Evolutionary conservation across 129 eudicot genomes (phyloP).

Genomic region (Smallanthus sonchifolius): DNA sequence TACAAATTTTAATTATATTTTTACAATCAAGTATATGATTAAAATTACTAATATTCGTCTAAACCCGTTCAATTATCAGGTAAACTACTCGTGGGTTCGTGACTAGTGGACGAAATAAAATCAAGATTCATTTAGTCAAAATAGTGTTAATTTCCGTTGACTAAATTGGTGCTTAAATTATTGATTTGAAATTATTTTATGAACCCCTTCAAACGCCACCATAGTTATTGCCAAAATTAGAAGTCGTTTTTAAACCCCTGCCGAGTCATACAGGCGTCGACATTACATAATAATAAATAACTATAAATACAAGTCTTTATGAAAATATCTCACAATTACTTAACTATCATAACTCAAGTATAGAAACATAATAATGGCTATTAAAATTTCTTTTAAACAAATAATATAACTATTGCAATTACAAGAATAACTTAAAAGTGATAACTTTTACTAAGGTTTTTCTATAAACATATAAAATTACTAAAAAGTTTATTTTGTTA

Average conservation of each 20-base stretch:
- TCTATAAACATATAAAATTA: too few relatives aligned
- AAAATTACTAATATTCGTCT: too few relatives aligned
- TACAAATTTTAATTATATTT: too few relatives aligned
- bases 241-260: constrained; percentile 2
- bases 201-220: constrained; percentile 11
- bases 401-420: too few relatives aligned
- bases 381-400: too few relatives aligned
- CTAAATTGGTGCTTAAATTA: constrained; percentile 8
- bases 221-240: neutral
- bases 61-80: neutral
- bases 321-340: too few relatives aligned
- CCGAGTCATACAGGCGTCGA: neutral
- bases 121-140: constrained; percentile 16
- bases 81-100: neutral
- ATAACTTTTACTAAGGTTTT: too few relatives aligned
- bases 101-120: neutral
- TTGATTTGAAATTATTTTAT: constrained; percentile 16
- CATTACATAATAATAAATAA: neutral
- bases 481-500: too few relatives aligned
- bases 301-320: neutral
- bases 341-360: too few relatives aligned
- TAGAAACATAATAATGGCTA: too few relatives aligned
- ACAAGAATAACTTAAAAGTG: too few relatives aligned
- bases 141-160: constrained; percentile 21
- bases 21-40: too few relatives aligned